Percentiles rank a stretch among this genome's conserved stretches.
These are phyloP conservation scores for Yarrowia sp. DNA, from an alignment of 805 yeast genomes.

Conservation along the genomic window DNA sequence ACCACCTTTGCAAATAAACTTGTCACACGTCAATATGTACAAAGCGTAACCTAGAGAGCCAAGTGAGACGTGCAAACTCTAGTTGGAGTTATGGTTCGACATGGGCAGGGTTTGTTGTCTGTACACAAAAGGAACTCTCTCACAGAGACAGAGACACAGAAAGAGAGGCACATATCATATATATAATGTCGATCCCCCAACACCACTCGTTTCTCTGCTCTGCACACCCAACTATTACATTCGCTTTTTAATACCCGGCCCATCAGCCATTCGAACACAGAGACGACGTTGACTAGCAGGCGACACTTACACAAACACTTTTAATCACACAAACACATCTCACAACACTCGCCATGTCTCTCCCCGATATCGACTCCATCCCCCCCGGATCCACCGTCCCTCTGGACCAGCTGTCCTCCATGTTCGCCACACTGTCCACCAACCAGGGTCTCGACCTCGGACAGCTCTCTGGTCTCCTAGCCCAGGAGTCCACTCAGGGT, in stretches of 20 bases:
- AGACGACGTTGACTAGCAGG: background rate
- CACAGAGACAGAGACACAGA: background rate
- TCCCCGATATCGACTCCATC: slow-evolving; percentile 23
- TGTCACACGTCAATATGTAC: background rate
- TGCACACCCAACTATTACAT: slow-evolving; percentile 5
- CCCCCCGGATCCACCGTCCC: slow-evolving; percentile 22
- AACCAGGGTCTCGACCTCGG: slow-evolving; percentile 19
- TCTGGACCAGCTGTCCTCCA: slow-evolving; percentile 23
- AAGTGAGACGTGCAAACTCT: background rate
- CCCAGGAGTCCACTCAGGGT: slow-evolving; percentile 2
- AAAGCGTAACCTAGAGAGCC: background rate
- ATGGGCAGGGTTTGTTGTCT: slow-evolving; percentile 20
- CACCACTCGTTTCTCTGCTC: background rate
- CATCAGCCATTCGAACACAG: background rate
- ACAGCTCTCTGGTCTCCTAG: slow-evolving; percentile 2
- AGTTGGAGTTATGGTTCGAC: background rate
- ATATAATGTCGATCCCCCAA: background rate
- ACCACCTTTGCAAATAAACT: background rate
- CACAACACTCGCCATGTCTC: background rate
- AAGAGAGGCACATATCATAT: background rate
- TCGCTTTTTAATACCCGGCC: background rate
- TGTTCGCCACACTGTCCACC: slow-evolving; percentile 21
- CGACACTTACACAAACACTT: background rate
- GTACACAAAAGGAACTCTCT: background rate
- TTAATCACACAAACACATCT: background rate